Evolutionary conservation across 306 rosid species (phyloP), one percentile per base, ranked within the genome.

Genomic region (Mimosa pudica): DNA sequence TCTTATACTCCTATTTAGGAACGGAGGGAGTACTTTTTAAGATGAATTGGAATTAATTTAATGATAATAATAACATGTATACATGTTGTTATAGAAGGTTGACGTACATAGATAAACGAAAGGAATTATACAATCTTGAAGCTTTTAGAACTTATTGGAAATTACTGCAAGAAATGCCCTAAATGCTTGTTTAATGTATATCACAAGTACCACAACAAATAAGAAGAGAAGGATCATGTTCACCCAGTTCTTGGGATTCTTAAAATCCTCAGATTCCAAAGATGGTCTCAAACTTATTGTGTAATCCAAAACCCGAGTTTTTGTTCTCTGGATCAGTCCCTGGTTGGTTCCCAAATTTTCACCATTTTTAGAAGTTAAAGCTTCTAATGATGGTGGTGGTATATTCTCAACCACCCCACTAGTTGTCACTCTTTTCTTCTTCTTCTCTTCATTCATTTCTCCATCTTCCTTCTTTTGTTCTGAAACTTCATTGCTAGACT

Each of bases 231-330:
- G 55, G 38, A 45, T 45, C 4, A 6, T 0, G 55, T 45, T 69
- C 38, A 69, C 46, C 38, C 48, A 10, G 0, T 69, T 69, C 38
- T 20, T 45, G 8, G 55, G 36, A 36, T 69, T 45, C 54, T 17
- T 69, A 5, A 67, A 65, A 65, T 66, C 49, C 47, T 66, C 71
- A 38, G 46, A 35, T 5, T 8, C 18, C 11, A 6, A 18, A 69
- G n/a, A 4, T 10, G 73, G 55, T 5, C 3, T 69, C 14, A 69
- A 69, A 45, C 73, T 69, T 10, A 45, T 18, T 10, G 55, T 69
- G n/a, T 44, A 69, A 69, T 69, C 73, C 55, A 69, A 69, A 69
- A 69, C 36, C 38, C 73, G 44, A n/a, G 73, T 69, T 45, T 44
- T 69, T 45, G 73, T 18, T 69, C 73, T 45, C 49, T 69, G 13